These are phyloP conservation scores for Aegle marmelos DNA, from an alignment of 345 rosid genomes.

Conservation along the genomic window DNA sequence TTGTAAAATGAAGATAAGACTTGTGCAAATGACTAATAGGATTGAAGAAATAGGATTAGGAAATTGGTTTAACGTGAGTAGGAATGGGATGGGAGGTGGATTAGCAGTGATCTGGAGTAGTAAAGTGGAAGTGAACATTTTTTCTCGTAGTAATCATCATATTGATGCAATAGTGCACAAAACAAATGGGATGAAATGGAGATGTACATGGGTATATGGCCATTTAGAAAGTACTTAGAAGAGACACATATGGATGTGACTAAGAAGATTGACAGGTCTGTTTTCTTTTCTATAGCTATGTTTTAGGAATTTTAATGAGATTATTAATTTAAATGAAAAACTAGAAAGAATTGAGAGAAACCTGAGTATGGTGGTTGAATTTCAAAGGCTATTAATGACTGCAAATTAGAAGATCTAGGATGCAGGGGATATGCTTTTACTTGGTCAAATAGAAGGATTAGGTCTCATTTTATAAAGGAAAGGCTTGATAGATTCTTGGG, in stretches of 20 bases:
- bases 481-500: no score
- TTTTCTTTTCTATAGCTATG: no score
- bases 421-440: no score
- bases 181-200: no score
- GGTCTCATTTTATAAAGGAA: rapidly evolving
- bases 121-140: rapidly evolving
- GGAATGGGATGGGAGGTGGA: no score
- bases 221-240: no score
- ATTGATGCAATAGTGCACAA: rapidly evolving
- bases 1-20: rapidly evolving
- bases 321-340: no score
- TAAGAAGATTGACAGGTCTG: no score
- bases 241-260: rapidly evolving
- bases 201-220: no score
- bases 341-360: rapidly evolving
- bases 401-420: no score
- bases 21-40: rapidly evolving
- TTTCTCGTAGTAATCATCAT: rapidly evolving
- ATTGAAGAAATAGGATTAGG: rapidly evolving
- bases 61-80: rapidly evolving
- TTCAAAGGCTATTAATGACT: rapidly evolving
- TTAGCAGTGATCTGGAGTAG: rapidly evolving
- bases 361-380: rapidly evolving
- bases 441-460: no score
- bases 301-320: no score